Percentiles rank a stretch among this genome's conserved stretches.
phyloP scores from a whole-genome alignment of 1,139 yeast genomes.

The Meyerozyma elateridarum region DNA sequence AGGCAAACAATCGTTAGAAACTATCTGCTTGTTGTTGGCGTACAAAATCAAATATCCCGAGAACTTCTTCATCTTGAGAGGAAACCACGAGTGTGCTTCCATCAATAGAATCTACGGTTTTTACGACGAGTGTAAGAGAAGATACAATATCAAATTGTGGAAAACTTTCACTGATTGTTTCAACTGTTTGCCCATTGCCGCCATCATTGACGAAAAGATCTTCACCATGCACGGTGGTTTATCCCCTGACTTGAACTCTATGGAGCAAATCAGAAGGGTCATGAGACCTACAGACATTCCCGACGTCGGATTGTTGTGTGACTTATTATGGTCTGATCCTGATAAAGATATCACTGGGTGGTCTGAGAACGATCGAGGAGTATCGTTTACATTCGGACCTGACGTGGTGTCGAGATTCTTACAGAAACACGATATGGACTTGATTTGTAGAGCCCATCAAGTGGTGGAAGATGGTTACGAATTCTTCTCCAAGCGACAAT shows the following conservation, averaged over 20 bases:
- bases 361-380: constrained; percentile 98
- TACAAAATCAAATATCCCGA: constrained; percentile 97
- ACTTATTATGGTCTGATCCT: constrained; percentile 96
- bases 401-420: constrained; percentile 92
- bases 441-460: constrained; percentile 97
- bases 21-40: constrained; percentile 86
- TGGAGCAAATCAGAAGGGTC: constrained; percentile 97
- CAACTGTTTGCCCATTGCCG: constrained; percentile 97
- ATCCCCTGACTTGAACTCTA: constrained; percentile 91
- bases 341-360: constrained; percentile 97
- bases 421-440: constrained; percentile 95
- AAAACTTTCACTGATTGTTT: constrained; percentile 97
- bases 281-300: constrained; percentile 99
- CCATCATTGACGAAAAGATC: constrained; percentile 94
- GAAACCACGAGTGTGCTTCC: constrained; percentile 97
- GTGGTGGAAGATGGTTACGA: constrained; percentile 99
- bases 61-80: constrained; percentile 90
- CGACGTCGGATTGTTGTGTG: constrained; percentile 92
- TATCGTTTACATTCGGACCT: constrained; percentile 95
- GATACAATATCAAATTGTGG: constrained; percentile 96
- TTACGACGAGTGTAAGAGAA: constrained; percentile 95
- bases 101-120: constrained; percentile 96
- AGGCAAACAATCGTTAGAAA: constrained; percentile 94
- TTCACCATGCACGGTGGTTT: constrained; percentile 99
- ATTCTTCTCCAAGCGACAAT: constrained; percentile 90